Conservation (phyloP, 2,329 filamentous ascomycete genomes). For the Colletotrichum scovillei region DNA sequence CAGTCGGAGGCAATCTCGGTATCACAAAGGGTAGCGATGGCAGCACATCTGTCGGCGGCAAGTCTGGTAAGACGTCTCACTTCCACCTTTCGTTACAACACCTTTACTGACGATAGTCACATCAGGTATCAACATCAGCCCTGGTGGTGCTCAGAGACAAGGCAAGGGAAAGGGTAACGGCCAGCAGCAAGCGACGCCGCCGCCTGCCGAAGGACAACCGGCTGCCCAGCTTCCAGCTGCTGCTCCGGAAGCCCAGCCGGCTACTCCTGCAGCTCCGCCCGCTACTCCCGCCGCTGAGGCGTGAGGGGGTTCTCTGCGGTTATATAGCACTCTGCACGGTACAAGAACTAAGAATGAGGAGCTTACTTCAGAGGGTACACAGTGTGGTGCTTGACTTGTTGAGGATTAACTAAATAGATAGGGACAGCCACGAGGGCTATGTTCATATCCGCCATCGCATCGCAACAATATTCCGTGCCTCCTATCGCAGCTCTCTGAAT, state of each 20-base stretch:
- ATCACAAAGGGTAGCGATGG: conserved; percentile 33
- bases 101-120: background rate
- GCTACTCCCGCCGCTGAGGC: background rate
- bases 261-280: background rate
- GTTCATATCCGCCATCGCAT: too few relatives aligned
- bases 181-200: background rate
- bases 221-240: background rate
- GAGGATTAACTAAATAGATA: too few relatives aligned
- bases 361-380: background rate
- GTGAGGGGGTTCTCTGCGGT: background rate
- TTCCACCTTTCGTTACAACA: too few relatives aligned
- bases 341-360: background rate
- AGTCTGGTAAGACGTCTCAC: conserved; percentile 16
- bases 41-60: conserved; percentile 30
- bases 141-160: background rate
- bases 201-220: background rate
- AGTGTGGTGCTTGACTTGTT: too few relatives aligned
- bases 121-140: conserved; percentile 25
- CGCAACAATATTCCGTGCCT: too few relatives aligned
- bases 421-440: too few relatives aligned
- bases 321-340: background rate
- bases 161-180: conserved; percentile 2
- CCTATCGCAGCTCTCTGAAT: too few relatives aligned
- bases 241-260: background rate
- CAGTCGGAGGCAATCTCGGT: conserved; percentile 29